A percentile compares a stretch with the other conserved stretches of the same genome.
phyloP scores from a whole-genome alignment of 768 basidiomycete genomes.

The Strobilomyces dryophilus region DNA sequence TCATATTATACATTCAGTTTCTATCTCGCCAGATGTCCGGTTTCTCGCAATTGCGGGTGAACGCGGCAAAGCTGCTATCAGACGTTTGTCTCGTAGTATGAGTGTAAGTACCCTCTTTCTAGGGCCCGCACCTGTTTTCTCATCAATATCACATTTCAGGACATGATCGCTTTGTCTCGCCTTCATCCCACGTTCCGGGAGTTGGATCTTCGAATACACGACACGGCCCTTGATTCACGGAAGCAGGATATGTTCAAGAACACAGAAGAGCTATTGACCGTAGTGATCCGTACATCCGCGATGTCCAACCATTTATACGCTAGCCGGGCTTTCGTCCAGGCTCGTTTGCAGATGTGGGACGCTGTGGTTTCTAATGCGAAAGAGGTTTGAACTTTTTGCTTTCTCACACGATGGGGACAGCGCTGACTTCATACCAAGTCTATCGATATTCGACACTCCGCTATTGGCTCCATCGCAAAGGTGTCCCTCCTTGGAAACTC shows the following conservation, averaged over 20 bases:
- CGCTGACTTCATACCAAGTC: not conserved
- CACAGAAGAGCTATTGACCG: not conserved
- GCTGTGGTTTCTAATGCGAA: not conserved
- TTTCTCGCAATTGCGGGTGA: not conserved
- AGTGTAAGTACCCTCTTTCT: not conserved
- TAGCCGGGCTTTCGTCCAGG: not conserved
- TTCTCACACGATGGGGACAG: too few relatives aligned
- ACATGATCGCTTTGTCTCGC: too few relatives aligned
- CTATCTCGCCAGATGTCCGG: not conserved
- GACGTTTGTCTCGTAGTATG: not conserved
- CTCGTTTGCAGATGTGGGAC: not conserved
- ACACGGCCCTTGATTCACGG: not conserved
- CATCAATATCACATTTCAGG: not conserved
- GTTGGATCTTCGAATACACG: not conserved
- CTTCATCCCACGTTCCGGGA: not conserved
- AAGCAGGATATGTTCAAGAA: not conserved
- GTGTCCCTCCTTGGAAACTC: not conserved
- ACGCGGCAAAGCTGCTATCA: not conserved
- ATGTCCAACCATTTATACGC: not conserved
- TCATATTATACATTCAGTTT: not conserved
- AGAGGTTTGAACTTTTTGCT: not conserved
- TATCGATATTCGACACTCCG: not conserved
- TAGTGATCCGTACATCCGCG: not conserved
- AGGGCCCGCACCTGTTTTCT: not conserved
- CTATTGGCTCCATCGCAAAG: conserved; percentile 6